Percentiles rank a stretch among this genome's conserved stretches.
phyloP scores from a whole-genome alignment of 1,284 basidiomycete species.

The Puccinia horiana region DNA sequence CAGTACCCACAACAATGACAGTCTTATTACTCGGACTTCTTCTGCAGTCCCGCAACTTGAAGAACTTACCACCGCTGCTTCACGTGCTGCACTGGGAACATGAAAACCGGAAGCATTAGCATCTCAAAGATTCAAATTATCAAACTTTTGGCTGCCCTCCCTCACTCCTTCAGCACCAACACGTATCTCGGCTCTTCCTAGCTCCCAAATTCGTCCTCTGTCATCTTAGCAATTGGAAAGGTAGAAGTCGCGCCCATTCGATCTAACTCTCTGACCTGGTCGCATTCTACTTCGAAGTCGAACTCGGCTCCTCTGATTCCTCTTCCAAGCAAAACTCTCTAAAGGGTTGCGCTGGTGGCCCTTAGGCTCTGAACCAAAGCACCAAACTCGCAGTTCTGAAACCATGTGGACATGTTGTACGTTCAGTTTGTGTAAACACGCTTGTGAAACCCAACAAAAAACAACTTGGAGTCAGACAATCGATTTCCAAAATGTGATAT shows the following conservation, averaged over 20 bases:
- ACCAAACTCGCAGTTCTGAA: slow-evolving; percentile 37
- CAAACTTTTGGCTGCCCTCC: slow-evolving; percentile 48
- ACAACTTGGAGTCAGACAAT: slow-evolving; percentile 15
- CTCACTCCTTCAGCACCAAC: slow-evolving; percentile 39
- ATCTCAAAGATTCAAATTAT: slow-evolving; percentile 30
- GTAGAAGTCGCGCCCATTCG: slow-evolving; percentile 40
- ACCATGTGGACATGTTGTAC: slow-evolving; percentile 47
- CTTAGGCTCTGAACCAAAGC: slow-evolving; percentile 36
- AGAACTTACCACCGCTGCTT: slow-evolving; percentile 26
- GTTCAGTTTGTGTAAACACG: slow-evolving; percentile 41
- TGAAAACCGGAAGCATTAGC: slow-evolving; percentile 26
- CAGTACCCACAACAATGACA: background rate
- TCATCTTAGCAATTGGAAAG: slow-evolving; percentile 30
- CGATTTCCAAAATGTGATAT: slow-evolving; percentile 41
- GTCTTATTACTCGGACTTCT: background rate
- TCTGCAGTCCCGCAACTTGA: background rate
- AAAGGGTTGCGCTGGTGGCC: slow-evolving; percentile 45
- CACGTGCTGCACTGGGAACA: slow-evolving; percentile 24
- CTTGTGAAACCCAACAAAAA: slow-evolving; percentile 37
- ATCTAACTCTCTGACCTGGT: slow-evolving; percentile 36
- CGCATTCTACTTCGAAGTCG: slow-evolving; percentile 20
- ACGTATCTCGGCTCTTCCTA: background rate
- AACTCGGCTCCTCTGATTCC: background rate
- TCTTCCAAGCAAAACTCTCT: slow-evolving; percentile 9
- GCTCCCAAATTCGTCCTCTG: slow-evolving; percentile 25